Evolutionary conservation across 139 green algal species (phyloP).

Genomic region (Haematococcus sp.): DNA sequence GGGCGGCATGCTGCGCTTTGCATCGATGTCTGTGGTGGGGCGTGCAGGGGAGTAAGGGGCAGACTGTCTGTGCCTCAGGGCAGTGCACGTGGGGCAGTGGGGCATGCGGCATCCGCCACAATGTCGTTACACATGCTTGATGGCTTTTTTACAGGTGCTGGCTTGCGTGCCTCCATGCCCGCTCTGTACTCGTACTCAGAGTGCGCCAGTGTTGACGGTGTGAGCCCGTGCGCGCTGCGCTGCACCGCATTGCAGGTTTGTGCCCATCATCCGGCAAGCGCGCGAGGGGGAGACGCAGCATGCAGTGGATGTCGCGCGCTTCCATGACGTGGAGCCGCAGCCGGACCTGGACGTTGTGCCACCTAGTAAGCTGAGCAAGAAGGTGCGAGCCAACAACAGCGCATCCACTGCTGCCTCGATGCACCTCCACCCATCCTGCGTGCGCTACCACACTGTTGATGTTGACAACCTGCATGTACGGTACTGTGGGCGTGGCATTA

Average conservation of each 20-base stretch:
- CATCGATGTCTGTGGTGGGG: neutral
- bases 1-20: neutral
- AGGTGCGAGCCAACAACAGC: constrained; percentile 54
- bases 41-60: neutral
- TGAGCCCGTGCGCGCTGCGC: no score
- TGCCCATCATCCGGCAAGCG: constrained; percentile 54
- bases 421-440: no score
- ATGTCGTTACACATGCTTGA: no score
- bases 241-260: constrained; percentile 40
- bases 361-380: constrained; percentile 43
- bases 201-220: no score
- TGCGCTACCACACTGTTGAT: no score
- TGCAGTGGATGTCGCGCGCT: constrained; percentile 66
- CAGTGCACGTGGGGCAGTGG: neutral
- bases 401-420: no score
- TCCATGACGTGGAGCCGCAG: constrained; percentile 80
- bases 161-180: no score
- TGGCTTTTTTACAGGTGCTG: no score
- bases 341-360: constrained; percentile 45
- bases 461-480: no score
- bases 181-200: no score
- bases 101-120: no score
- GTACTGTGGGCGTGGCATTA: no score
- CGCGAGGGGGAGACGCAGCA: constrained; percentile 37
- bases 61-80: neutral